Percentiles rank a stretch among this genome's conserved stretches.
phyloP scores from a whole-genome alignment of 805 yeast species.

The Myxozyma lipomycoides region DNA sequence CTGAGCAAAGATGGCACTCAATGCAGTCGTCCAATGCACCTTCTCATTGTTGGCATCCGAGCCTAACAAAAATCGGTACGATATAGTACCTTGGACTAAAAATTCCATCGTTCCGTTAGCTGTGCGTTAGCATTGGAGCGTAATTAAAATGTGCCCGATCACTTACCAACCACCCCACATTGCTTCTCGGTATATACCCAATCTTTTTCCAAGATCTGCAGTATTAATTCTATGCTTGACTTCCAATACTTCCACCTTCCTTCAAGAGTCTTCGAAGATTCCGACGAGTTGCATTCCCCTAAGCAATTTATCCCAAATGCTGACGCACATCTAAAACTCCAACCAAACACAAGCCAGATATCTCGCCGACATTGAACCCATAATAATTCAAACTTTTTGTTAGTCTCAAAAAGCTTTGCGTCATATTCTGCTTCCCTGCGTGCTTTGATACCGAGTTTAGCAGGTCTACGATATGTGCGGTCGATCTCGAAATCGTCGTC shows the following conservation, averaged over 20 bases:
- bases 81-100: neutral
- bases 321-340: constrained; percentile 22
- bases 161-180: too few relatives aligned
- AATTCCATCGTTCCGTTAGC: too few relatives aligned
- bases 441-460: too few relatives aligned
- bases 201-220: constrained; percentile 12
- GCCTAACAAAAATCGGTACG: constrained; percentile 6
- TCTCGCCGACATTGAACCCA: neutral
- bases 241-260: constrained; percentile 19
- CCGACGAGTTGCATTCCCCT: neutral
- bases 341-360: constrained; percentile 18
- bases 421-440: too few relatives aligned
- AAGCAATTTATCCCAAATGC: constrained; percentile 3
- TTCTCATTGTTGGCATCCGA: neutral
- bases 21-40: constrained; percentile 17
- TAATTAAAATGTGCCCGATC: too few relatives aligned
- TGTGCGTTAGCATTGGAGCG: too few relatives aligned
- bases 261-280: constrained; percentile 3
- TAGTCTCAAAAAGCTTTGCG: neutral
- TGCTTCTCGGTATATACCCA: constrained; percentile 10
- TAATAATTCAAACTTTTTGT: neutral
- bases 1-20: constrained; percentile 15
- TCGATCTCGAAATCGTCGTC: constrained; percentile 11
- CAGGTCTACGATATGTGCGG: too few relatives aligned
- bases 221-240: constrained; percentile 1